Evolutionary conservation across 75 land plant species (phyloP).

Genomic region (Ceratopteris richardii): DNA sequence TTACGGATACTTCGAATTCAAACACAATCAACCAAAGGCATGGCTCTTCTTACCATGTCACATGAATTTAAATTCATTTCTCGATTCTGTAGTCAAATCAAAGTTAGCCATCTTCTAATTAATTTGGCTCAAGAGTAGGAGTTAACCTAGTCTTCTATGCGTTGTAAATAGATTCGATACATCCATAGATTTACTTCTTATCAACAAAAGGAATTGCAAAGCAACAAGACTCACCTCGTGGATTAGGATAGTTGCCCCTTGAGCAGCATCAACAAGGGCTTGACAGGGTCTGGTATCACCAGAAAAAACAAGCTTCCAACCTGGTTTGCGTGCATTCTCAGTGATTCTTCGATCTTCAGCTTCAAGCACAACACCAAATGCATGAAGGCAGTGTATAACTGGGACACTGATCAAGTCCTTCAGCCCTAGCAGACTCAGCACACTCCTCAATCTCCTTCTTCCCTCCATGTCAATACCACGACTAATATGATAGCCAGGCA

Average conservation of each 20-base stretch:
- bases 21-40: no score
- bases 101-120: no score
- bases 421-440: slow-evolving; percentile 55
- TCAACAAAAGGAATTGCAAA: no score
- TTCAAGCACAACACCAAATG: slow-evolving; percentile 76
- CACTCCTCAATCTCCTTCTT: slow-evolving; percentile 39
- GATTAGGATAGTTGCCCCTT: slow-evolving; percentile 84
- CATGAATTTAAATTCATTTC: no score
- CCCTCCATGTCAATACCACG: slow-evolving; percentile 28
- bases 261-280: slow-evolving; percentile 69
- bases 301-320: slow-evolving; percentile 98
- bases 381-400: slow-evolving; percentile 90
- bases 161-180: no score
- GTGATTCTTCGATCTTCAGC: slow-evolving; percentile 38
- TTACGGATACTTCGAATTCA: no score
- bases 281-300: slow-evolving; percentile 97
- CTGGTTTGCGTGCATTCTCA: slow-evolving; percentile 45
- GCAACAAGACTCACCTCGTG: slow-evolving; percentile 55
- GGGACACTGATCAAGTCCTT: slow-evolving; percentile 64
- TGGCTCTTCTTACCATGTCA: no score
- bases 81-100: no score
- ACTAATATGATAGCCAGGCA: slow-evolving; percentile 39
- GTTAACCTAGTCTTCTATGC: no score
- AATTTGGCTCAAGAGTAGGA: no score
- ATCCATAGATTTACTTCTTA: no score